Conservation (phyloP, 139 green algal species). For the Auxenochlorella pyrenoidosa region DNA sequence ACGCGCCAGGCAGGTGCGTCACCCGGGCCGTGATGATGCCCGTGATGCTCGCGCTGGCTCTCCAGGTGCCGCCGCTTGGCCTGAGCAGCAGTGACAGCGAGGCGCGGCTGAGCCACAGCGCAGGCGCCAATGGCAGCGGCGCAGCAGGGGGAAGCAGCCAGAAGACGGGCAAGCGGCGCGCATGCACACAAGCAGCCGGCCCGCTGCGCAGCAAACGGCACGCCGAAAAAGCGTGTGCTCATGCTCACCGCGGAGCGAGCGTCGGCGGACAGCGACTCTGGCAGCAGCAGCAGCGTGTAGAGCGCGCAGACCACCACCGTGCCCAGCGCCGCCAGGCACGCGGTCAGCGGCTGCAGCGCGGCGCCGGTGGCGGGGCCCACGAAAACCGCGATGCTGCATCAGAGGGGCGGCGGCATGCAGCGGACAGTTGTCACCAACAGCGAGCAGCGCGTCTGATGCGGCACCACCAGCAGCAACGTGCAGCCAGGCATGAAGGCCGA, state of each 20-base stretch:
- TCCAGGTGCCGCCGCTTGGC: background rate
- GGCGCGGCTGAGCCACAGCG: background rate
- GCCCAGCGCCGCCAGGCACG: constrained; percentile 14
- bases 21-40: background rate
- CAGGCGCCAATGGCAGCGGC: too few species aligned
- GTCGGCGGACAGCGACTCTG: constrained; percentile 40
- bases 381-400: constrained; percentile 35
- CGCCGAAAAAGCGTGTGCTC: too few species aligned
- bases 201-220: too few species aligned
- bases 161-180: too few species aligned
- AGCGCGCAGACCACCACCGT: background rate
- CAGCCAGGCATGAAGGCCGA: too few species aligned
- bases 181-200: background rate
- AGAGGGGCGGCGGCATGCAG: background rate
- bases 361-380: constrained; percentile 45
- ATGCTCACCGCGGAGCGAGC: constrained; percentile 32
- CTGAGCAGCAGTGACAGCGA: background rate
- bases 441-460: background rate
- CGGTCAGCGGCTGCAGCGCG: constrained; percentile 20
- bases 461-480: too few species aligned
- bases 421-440: too few species aligned
- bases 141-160: background rate
- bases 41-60: constrained; percentile 13
- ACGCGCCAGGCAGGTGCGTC: background rate
- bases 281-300: constrained; percentile 46